Conservation (phyloP, 2,329 filamentous ascomycete genomes). For the Penicillium sp. region DNA sequence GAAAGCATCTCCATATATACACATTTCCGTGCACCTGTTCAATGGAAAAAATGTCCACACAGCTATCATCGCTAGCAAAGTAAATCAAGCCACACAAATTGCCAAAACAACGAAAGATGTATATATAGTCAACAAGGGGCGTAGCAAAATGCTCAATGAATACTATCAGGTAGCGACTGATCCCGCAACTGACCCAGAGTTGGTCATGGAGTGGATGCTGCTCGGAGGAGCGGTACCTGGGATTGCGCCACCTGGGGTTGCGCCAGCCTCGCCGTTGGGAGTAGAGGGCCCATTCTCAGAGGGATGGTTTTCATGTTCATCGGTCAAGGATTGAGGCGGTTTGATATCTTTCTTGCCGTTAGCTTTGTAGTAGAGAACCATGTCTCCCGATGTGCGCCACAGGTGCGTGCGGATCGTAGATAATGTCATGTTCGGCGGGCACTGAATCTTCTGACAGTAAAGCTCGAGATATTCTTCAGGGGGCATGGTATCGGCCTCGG, state of each 20-base stretch:
- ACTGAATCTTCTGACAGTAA: constrained; percentile 79
- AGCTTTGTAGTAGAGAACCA: constrained; percentile 83
- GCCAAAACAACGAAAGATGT: too few relatives aligned
- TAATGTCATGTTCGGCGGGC: constrained; percentile 84
- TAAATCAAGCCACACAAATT: too few relatives aligned
- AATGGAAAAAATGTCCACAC: constrained; percentile 6
- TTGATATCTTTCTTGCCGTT: constrained; percentile 70
- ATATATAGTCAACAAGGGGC: too few relatives aligned
- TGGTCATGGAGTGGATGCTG: constrained; percentile 33
- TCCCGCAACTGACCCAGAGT: constrained; percentile 29
- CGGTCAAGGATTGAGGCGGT: constrained; percentile 21
- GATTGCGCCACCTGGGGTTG: too few relatives aligned
- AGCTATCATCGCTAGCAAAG: constrained; percentile 9
- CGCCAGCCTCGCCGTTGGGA: constrained; percentile 23
- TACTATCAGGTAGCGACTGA: constrained; percentile 12
- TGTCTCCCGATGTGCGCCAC: constrained; percentile 93
- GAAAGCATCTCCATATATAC: constrained; percentile 14
- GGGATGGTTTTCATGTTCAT: constrained; percentile 17
- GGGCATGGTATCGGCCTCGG: constrained; percentile 60
- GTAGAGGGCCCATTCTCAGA: constrained; percentile 8
- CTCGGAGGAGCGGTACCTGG: constrained; percentile 22
- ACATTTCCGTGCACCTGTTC: constrained; percentile 9
- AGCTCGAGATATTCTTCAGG: constrained; percentile 94
- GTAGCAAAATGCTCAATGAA: not conserved
- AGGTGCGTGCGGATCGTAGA: constrained; percentile 86